phyloP scores from a whole-genome alignment of 768 basidiomycete genomes.

The Krasilnikovozyma curviuscula region DNA sequence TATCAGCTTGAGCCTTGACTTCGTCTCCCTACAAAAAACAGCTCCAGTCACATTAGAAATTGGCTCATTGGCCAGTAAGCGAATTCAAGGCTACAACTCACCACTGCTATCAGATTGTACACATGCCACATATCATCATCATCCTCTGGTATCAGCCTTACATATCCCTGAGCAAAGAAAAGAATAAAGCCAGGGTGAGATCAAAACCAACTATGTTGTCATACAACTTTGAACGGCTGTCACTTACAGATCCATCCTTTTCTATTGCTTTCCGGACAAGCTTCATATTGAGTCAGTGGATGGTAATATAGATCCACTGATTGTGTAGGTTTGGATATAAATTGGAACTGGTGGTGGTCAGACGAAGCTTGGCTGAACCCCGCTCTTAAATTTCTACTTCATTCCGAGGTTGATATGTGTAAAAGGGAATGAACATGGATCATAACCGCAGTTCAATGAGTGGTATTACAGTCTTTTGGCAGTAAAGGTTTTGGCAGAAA shows the following conservation, averaged over 20 bases:
- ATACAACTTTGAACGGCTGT: neutral
- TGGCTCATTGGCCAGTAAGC: neutral
- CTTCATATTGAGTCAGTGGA: no score
- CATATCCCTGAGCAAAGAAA: conserved; percentile 53
- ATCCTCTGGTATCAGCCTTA: conserved; percentile 85
- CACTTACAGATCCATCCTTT: conserved; percentile 56
- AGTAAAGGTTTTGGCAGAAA: no score
- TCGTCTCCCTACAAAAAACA: conserved; percentile 40
- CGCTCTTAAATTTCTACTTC: no score
- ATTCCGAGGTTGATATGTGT: no score
- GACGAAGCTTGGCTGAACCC: no score
- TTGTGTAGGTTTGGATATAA: no score
- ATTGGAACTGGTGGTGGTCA: no score
- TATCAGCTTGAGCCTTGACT: conserved; percentile 66
- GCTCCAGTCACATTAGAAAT: neutral
- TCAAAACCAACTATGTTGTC: neutral
- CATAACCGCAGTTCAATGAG: no score
- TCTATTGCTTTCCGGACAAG: conserved; percentile 63
- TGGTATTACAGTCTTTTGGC: no score
- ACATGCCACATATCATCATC: conserved; percentile 99
- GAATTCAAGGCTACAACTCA: conserved; percentile 17
- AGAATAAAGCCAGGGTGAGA: neutral
- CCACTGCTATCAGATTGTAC: conserved; percentile 81
- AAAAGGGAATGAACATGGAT: no score
- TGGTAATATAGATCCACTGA: no score